Evolutionary conservation across 257 asterid species (phyloP).

Genomic region (Solanum virginianum): DNA sequence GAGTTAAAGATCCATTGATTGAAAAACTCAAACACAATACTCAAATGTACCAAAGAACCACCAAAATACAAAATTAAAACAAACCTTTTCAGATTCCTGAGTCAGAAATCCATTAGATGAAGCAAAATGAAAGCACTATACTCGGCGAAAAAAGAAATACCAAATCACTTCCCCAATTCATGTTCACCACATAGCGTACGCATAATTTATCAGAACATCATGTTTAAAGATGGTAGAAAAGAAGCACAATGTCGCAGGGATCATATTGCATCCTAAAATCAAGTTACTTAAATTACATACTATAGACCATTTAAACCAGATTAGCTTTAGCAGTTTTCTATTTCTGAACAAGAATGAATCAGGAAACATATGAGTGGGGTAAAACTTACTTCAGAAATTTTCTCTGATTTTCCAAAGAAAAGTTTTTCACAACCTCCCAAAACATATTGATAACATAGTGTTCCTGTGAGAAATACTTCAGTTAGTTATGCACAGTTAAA

Average conservation of each 20-base stretch:
- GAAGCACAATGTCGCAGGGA: background rate
- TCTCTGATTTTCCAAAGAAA: conserved; percentile 71
- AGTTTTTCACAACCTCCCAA: conserved; percentile 79
- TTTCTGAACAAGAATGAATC: background rate
- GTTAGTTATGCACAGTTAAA: conserved; percentile 7
- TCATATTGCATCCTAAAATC: background rate
- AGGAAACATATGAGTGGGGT: background rate
- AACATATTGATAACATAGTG: conserved; percentile 84
- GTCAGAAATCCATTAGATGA: background rate
- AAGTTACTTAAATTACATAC: background rate
- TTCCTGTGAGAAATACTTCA: conserved; percentile 42
- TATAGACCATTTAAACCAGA: background rate
- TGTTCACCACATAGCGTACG: background rate
- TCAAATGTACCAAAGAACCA: background rate
- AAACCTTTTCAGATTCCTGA: background rate
- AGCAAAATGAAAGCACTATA: background rate
- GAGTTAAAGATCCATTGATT: background rate
- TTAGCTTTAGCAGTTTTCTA: background rate
- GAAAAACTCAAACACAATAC: background rate
- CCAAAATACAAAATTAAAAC: background rate
- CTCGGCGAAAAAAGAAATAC: background rate
- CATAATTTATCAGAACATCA: background rate
- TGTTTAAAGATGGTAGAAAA: background rate
- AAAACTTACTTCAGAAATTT: conserved; percentile 71
- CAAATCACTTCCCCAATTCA: background rate